phyloP scores from a whole-genome alignment of 2,329 filamentous ascomycete species.

The Polychaeton citri region DNA sequence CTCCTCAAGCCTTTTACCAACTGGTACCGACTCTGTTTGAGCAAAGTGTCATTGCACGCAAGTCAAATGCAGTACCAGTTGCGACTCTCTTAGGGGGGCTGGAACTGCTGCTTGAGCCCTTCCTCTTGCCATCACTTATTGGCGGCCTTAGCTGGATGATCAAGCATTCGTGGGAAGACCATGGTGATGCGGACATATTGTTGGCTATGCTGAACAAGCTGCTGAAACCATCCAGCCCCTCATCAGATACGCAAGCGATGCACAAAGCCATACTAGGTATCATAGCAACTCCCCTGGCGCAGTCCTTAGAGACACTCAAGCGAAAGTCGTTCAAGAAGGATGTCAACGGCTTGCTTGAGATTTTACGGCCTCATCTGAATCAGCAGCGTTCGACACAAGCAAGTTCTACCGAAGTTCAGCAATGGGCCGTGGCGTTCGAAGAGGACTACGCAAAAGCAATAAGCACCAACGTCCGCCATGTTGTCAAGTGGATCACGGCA shows the following conservation, averaged over 20 bases:
- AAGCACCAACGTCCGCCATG: conserved; percentile 46
- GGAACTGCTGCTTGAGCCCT: conserved; percentile 69
- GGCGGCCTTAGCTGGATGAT: conserved; percentile 60
- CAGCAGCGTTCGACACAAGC: conserved; percentile 49
- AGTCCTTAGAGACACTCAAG: conserved; percentile 53
- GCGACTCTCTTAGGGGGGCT: conserved; percentile 61
- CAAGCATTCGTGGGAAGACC: conserved; percentile 53
- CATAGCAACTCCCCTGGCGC: conserved; percentile 54
- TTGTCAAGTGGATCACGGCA: conserved; percentile 51
- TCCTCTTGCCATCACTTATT: conserved; percentile 65
- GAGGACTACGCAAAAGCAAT: conserved; percentile 46
- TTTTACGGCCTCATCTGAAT: conserved; percentile 45
- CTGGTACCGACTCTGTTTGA: conserved; percentile 65
- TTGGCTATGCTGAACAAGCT: conserved; percentile 62
- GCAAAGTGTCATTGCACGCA: conserved; percentile 58
- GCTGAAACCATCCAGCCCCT: conserved; percentile 52
- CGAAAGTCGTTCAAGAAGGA: conserved; percentile 55
- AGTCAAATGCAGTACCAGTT: conserved; percentile 50
- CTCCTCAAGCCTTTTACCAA: conserved; percentile 70
- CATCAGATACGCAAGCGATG: conserved; percentile 55
- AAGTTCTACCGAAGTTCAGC: conserved; percentile 53
- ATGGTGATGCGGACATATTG: conserved; percentile 51
- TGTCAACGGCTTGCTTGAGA: conserved; percentile 50
- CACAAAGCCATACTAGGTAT: conserved; percentile 59
- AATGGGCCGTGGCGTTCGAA: conserved; percentile 43